phyloP scores from a whole-genome alignment of 2,329 filamentous ascomycete genomes.

The Alternaria incomplexa region DNA sequence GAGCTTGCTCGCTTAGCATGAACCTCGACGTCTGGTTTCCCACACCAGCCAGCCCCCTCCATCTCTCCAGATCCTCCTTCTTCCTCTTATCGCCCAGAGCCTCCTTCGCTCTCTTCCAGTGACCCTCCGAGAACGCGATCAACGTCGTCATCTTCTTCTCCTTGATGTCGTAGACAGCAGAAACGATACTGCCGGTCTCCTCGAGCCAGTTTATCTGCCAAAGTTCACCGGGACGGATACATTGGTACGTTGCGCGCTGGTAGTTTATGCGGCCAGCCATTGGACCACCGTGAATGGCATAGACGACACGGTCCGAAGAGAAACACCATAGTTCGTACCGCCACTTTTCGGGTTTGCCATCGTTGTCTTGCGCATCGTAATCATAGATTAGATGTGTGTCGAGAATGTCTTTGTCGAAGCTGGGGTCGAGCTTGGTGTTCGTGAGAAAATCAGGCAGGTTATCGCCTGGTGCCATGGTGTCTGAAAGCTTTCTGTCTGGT shows the following conservation, averaged over 20 bases:
- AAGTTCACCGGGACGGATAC: conserved; percentile 62
- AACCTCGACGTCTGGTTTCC: conserved; percentile 59
- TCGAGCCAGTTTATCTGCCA: conserved; percentile 69
- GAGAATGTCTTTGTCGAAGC: conserved; percentile 59
- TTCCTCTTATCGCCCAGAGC: conserved; percentile 65
- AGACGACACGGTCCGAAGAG: conserved; percentile 60
- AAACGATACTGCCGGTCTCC: conserved; percentile 64
- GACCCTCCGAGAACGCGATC: conserved; percentile 61
- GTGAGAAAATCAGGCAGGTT: conserved; percentile 33
- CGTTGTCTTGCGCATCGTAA: conserved; percentile 57
- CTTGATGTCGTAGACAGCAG: conserved; percentile 62
- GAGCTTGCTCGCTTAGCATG: conserved; percentile 62
- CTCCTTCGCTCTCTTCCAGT: conserved; percentile 60
- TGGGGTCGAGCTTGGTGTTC: conserved; percentile 33
- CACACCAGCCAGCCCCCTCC: conserved; percentile 57
- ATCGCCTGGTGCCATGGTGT: conserved; percentile 30
- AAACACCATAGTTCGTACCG: conserved; percentile 68
- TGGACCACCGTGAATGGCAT: conserved; percentile 65
- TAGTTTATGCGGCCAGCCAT: conserved; percentile 59
- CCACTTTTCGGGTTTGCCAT: conserved; percentile 64
- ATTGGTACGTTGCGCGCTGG: conserved; percentile 63
- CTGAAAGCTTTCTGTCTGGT: background rate
- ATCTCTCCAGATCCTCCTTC: conserved; percentile 57
- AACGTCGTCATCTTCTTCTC: conserved; percentile 58
- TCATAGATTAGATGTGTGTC: conserved; percentile 65